These are phyloP conservation scores for Spathaspora boniae DNA, from an alignment of 805 yeast genomes.

Conservation along the genomic window DNA sequence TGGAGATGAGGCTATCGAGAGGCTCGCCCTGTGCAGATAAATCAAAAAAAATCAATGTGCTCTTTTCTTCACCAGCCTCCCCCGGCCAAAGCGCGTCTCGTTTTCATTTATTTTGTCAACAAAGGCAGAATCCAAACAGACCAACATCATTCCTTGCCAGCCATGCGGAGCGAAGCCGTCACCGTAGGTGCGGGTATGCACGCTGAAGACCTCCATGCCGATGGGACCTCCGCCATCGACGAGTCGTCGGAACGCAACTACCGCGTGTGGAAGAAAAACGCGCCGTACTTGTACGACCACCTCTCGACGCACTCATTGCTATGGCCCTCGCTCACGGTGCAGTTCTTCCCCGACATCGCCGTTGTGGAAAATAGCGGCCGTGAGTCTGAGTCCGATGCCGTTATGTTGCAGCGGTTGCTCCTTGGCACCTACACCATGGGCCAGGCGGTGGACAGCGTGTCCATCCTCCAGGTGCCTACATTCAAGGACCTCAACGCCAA, in stretches of 20 bases:
- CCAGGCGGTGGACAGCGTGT: constrained; percentile 46
- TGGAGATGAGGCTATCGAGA: too few species aligned
- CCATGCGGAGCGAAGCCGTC: constrained; percentile 1
- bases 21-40: too few species aligned
- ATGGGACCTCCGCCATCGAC: constrained; percentile 19
- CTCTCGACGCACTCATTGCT: constrained; percentile 36
- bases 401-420: constrained; percentile 40
- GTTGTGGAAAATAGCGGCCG: not conserved
- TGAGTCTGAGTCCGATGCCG: constrained; percentile 9
- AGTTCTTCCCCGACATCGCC: constrained; percentile 39
- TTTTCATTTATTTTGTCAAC: too few species aligned
- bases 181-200: not conserved
- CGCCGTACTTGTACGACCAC: constrained; percentile 42
- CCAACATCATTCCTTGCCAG: constrained; percentile 3
- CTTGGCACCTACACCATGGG: constrained; percentile 67
- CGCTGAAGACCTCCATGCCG: too few species aligned
- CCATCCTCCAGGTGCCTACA: constrained; percentile 32
- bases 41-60: too few species aligned
- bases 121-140: too few species aligned
- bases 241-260: constrained; percentile 30
- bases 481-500: constrained; percentile 30
- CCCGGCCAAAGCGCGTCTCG: too few species aligned
- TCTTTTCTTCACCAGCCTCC: too few species aligned
- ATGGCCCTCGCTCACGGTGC: constrained; percentile 43
- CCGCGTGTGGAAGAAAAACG: constrained; percentile 41